phyloP scores from a whole-genome alignment of 495 filamentous ascomycete genomes.

The Daldinia caldariorum region DNA sequence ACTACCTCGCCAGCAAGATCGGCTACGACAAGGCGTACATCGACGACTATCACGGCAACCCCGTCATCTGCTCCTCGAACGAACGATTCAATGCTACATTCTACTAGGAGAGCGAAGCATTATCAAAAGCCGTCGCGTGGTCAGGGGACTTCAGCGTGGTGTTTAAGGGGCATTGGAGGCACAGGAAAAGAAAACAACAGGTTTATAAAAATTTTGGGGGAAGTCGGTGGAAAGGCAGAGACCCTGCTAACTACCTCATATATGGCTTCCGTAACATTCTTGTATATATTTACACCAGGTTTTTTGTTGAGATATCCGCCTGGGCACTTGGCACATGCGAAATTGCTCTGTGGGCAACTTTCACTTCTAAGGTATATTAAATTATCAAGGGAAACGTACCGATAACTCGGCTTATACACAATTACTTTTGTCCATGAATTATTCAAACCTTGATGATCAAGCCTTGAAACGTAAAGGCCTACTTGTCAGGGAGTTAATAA shows the following conservation, averaged over 20 bases:
- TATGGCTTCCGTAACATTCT: neutral
- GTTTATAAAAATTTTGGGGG: neutral
- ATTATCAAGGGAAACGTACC: neutral
- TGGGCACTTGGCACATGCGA: neutral
- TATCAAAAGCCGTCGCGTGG: neutral
- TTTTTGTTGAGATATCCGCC: conserved; percentile 1
- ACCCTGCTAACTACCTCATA: neutral
- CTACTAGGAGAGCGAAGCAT: conserved; percentile 11
- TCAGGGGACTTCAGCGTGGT: neutral
- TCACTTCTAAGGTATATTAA: neutral
- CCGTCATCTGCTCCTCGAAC: conserved; percentile 42
- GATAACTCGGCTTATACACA: neutral
- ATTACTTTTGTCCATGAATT: neutral
- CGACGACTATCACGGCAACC: conserved; percentile 44
- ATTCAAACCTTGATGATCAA: neutral
- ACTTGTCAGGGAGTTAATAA: too few relatives aligned
- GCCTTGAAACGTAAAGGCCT: too few relatives aligned
- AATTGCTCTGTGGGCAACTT: conserved; percentile 1
- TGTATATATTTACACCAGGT: neutral
- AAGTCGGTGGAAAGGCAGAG: neutral
- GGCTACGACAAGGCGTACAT: conserved; percentile 38
- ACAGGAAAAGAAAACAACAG: neutral
- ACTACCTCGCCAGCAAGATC: conserved; percentile 31
- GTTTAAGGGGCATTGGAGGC: neutral
- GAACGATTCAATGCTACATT: conserved; percentile 38